Evolutionary conservation across 1,284 basidiomycete species (phyloP).

Genomic region (Pholiota adiposa): DNA sequence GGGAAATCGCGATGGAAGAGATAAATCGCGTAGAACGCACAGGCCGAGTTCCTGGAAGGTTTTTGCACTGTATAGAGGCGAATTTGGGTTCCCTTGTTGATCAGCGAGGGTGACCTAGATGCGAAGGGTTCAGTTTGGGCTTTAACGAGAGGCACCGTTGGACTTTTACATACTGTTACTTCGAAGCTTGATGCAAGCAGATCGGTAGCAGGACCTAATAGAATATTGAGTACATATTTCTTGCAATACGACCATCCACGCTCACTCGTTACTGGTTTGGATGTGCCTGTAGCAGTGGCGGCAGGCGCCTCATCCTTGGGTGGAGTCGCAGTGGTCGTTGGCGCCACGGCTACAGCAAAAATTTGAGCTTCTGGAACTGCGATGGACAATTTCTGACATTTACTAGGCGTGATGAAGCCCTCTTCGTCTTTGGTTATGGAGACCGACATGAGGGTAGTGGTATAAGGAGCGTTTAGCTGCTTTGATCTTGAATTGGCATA

Average conservation of each 20-base stretch:
- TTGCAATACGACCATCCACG: neutral
- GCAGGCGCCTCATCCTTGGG: conserved; percentile 20
- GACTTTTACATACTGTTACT: conserved; percentile 58
- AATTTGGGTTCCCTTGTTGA: conserved; percentile 95
- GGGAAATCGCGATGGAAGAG: neutral
- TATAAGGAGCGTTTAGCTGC: conserved; percentile 1
- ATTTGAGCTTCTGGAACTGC: conserved; percentile 9
- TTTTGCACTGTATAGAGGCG: conserved; percentile 93
- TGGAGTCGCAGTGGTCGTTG: conserved; percentile 18
- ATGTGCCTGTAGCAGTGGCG: neutral
- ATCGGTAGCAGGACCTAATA: conserved; percentile 46
- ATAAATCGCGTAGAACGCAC: conserved; percentile 52
- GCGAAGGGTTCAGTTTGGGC: neutral
- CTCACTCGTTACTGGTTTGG: conserved; percentile 1
- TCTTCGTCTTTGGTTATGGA: conserved; percentile 62
- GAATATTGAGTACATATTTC: neutral
- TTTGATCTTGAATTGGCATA: conserved; percentile 11
- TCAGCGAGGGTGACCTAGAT: conserved; percentile 93
- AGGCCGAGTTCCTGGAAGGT: conserved; percentile 94
- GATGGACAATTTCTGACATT: conserved; percentile 16
- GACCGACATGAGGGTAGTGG: conserved; percentile 24
- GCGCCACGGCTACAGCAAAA: conserved; percentile 11
- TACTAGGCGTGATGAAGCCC: conserved; percentile 70
- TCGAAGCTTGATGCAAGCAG: conserved; percentile 77
- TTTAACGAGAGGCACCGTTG: neutral